Conservation (phyloP, 768 basidiomycete genomes). For the Suillus paluster region DNA sequence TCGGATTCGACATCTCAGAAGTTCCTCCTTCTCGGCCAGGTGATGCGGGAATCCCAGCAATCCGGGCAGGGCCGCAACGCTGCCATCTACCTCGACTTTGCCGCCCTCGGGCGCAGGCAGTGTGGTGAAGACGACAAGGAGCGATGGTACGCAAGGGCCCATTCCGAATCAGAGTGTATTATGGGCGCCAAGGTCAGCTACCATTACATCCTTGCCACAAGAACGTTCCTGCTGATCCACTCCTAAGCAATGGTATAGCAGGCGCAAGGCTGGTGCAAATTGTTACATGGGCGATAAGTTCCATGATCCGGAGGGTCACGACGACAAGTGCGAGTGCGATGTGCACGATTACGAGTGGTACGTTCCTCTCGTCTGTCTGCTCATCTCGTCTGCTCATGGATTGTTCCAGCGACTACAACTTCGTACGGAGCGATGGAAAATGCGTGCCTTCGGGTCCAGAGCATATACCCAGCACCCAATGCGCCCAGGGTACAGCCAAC, state of each 20-base stretch:
- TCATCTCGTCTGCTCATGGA: not conserved
- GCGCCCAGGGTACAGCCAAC: slow-evolving; percentile 50
- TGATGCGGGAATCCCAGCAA: slow-evolving; percentile 62
- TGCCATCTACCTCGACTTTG: slow-evolving; percentile 84
- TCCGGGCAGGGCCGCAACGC: slow-evolving; percentile 64
- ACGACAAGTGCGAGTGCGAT: slow-evolving; percentile 82
- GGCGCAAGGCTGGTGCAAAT: slow-evolving; percentile 79
- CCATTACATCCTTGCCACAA: not conserved
- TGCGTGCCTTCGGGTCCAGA: slow-evolving; percentile 91
- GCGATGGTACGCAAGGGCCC: slow-evolving; percentile 80
- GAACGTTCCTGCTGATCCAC: not conserved
- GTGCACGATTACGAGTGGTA: slow-evolving; percentile 96
- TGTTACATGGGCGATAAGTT: slow-evolving; percentile 95
- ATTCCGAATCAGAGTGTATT: slow-evolving; percentile 71
- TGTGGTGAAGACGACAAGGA: slow-evolving; percentile 80
- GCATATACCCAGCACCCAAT: slow-evolving; percentile 78
- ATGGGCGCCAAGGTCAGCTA: slow-evolving; percentile 88
- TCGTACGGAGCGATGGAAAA: slow-evolving; percentile 66
- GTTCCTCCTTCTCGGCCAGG: slow-evolving; percentile 85
- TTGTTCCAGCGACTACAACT: slow-evolving; percentile 84
- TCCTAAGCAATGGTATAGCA: slow-evolving; percentile 87
- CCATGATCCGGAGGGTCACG: slow-evolving; percentile 80
- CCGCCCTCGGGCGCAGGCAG: slow-evolving; percentile 64
- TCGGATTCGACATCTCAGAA: slow-evolving; percentile 97
- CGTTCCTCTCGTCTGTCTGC: slow-evolving; percentile 18